Conservation (phyloP, 495 filamentous ascomycete genomes). For the Penicillium lividum region DNA sequence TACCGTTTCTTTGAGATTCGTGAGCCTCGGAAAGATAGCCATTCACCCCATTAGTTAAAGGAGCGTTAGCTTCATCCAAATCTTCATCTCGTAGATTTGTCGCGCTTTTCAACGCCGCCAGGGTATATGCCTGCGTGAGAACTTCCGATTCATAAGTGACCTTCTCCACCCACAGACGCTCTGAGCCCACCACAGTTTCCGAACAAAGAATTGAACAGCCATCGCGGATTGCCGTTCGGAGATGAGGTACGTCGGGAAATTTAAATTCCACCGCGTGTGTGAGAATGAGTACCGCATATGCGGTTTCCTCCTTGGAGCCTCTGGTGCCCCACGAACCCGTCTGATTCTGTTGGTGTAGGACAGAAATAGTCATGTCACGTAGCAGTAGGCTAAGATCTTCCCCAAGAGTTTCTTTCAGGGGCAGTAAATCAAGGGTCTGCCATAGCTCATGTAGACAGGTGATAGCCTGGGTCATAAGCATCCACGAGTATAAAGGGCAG, state of each 20-base stretch:
- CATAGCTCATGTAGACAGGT: slow-evolving; percentile 5
- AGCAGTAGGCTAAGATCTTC: background rate
- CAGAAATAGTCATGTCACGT: background rate
- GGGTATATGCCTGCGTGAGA: slow-evolving; percentile 32
- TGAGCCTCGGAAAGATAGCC: background rate
- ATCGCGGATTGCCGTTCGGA: background rate
- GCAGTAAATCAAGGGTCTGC: background rate
- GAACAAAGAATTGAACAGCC: background rate
- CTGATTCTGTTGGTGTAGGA: background rate
- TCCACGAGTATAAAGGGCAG: slow-evolving; percentile 11
- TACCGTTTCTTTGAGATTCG: background rate
- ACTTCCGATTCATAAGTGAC: slow-evolving; percentile 34
- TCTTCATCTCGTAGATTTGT: background rate
- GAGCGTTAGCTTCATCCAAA: background rate
- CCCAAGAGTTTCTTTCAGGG: background rate
- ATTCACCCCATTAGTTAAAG: background rate
- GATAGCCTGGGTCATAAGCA: slow-evolving; percentile 17
- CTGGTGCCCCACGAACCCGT: slow-evolving; percentile 32
- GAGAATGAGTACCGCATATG: slow-evolving; percentile 12
- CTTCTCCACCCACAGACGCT: slow-evolving; percentile 44
- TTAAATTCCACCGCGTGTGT: slow-evolving; percentile 4
- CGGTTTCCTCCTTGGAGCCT: slow-evolving; percentile 23
- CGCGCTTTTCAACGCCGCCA: slow-evolving; percentile 17
- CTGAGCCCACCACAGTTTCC: background rate
- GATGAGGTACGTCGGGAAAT: background rate